Percentiles rank a stretch among this genome's conserved stretches.
Evolutionary conservation across 768 basidiomycete species (phyloP).

Genomic region (Paxillus rubicundulus): DNA sequence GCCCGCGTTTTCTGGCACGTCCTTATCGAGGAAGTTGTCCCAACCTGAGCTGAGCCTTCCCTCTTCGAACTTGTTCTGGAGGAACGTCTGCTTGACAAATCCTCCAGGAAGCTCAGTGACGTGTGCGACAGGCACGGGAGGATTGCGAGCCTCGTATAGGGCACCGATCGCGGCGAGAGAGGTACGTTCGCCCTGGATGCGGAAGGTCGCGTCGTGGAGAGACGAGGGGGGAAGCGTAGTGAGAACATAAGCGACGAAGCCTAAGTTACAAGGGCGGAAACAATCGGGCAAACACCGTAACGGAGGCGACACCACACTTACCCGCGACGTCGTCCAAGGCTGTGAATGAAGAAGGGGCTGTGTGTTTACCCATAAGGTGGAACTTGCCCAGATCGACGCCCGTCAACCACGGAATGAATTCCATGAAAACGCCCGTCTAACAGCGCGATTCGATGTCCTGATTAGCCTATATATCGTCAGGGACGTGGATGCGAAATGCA

Average conservation of each 20-base stretch:
- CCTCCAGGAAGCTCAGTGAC: conserved; percentile 29
- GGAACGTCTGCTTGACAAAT: conserved; percentile 27
- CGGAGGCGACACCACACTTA: conserved; percentile 14
- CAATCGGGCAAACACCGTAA: background rate
- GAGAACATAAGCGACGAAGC: conserved; percentile 35
- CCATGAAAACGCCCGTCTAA: conserved; percentile 35
- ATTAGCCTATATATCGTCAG: background rate
- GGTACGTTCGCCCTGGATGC: conserved; percentile 35
- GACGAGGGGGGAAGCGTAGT: conserved; percentile 27
- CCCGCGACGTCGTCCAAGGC: conserved; percentile 35
- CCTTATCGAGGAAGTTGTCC: conserved; percentile 29
- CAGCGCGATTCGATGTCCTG: background rate
- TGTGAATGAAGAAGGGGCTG: conserved; percentile 30
- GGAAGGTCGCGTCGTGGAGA: conserved; percentile 32
- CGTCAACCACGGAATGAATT: conserved; percentile 30
- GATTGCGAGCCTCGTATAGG: conserved; percentile 23
- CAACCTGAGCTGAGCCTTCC: conserved; percentile 35
- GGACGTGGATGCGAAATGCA: background rate
- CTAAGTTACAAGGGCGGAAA: conserved; percentile 17
- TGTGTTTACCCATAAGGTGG: conserved; percentile 33
- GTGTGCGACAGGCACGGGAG: conserved; percentile 19
- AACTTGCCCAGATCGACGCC: conserved; percentile 29
- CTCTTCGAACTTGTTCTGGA: conserved; percentile 29
- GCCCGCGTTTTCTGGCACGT: conserved; percentile 29
- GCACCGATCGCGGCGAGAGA: conserved; percentile 26